Base-by-base conservation (phyloP, 371 early-diverging fungal genomes). In the Syncephalis plumigaleata region DNA sequence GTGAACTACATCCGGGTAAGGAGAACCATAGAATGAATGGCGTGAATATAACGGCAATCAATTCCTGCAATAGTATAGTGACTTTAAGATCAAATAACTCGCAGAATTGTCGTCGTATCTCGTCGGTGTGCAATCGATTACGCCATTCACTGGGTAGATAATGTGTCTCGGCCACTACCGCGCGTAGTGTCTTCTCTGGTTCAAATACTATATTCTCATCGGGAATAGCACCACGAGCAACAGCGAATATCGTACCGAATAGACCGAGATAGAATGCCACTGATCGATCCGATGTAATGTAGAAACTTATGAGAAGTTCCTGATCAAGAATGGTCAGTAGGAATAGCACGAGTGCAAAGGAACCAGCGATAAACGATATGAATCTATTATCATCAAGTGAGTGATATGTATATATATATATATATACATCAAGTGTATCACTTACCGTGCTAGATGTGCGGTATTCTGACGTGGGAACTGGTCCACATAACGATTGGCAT, bases 191-290 rank as follows among this genome's bases (percentile, higher is more conserved):
- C 44, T 56, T 52, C 42, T 84, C 87, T 0, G 97, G 92, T 42
- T 92, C 87, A 61, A 81, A 77, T 7, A 77, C 73, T 48, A 74
- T 64, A 42, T 73, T 73, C 25, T 85, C 87, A 39, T 85, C 90
- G 0, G 87, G 87, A 16, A 87, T 78, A 77, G 89, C 75, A 8
- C 81, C 79, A 8, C 93, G 71, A 24, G 78, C 71, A 9, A 81
- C 74, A 0, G 92, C 91, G 59, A 87, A 71, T 1, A 90, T 58
- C 2, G 81, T 74, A 16, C 91, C 91, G 57, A 90, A 91, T 0
- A 95, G 44, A 1, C 92, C 89, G 26, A 89, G 64, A 66, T 91
- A 95, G 49, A 89, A 95, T 43, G 96, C 65, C 0, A 86, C 87
- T 0, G 90, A 84, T 17, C 81, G 66, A 39, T 78, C 86, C 3